Percentiles rank a stretch among this genome's conserved stretches.
Evolutionary conservation across 2,329 filamentous ascomycete genomes (phyloP).

Genomic region (Arthrinium puccinioides): DNA sequence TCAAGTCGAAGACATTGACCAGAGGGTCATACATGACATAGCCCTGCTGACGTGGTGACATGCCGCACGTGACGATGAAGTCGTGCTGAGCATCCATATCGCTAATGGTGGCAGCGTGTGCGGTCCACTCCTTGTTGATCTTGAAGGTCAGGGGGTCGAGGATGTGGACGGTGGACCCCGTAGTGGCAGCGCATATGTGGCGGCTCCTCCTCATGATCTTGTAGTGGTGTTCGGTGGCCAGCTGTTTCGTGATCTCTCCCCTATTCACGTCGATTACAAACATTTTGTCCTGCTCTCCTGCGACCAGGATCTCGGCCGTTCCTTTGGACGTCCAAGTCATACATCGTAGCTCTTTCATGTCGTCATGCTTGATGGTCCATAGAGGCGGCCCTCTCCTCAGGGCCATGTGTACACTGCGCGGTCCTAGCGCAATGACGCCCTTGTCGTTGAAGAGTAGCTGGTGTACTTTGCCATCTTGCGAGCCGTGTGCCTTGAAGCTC

Average conservation of each 20-base stretch:
- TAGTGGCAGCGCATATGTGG: slow-evolving; percentile 87
- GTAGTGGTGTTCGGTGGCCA: slow-evolving; percentile 70
- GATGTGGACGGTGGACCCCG: slow-evolving; percentile 75
- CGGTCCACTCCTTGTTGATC: slow-evolving; percentile 81
- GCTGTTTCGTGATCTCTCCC: slow-evolving; percentile 63
- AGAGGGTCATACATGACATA: slow-evolving; percentile 83
- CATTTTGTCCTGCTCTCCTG: slow-evolving; percentile 81
- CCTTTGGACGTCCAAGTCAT: slow-evolving; percentile 93
- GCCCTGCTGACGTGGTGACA: slow-evolving; percentile 73
- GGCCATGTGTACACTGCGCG: slow-evolving; percentile 83
- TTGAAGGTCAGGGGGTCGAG: slow-evolving; percentile 73
- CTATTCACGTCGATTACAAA: slow-evolving; percentile 66
- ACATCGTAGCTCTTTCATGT: slow-evolving; percentile 82
- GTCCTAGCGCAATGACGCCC: slow-evolving; percentile 79
- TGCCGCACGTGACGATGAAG: slow-evolving; percentile 91
- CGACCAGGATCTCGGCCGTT: slow-evolving; percentile 76
- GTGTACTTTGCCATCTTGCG: slow-evolving; percentile 69
- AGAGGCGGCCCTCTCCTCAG: slow-evolving; percentile 71
- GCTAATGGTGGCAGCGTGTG: slow-evolving; percentile 81
- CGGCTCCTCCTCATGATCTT: slow-evolving; percentile 87
- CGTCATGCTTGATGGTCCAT: slow-evolving; percentile 76
- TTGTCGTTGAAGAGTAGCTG: slow-evolving; percentile 89
- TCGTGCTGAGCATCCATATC: slow-evolving; percentile 98
- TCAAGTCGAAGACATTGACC: slow-evolving; percentile 92
- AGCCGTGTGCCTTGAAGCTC: slow-evolving; percentile 73